These are phyloP conservation scores for Tetrahymena borealis DNA, from an alignment of 73 alveolate species.

Conservation along the genomic window DNA sequence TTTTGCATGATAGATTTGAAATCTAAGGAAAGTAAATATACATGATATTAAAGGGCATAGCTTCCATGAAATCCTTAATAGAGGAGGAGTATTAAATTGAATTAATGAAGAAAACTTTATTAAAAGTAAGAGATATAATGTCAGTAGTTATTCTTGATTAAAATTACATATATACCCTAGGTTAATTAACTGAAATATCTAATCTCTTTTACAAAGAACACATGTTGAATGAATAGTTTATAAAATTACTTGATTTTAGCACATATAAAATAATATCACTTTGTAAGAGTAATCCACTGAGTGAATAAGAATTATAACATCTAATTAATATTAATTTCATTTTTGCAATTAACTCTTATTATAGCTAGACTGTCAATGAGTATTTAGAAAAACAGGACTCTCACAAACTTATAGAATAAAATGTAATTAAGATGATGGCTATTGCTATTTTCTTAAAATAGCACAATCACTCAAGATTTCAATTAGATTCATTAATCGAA, in stretches of 20 bases:
- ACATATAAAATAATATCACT: background rate
- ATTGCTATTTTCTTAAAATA: background rate
- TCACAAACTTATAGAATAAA: background rate
- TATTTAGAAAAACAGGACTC: background rate
- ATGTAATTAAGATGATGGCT: background rate
- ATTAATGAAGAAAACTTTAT: background rate
- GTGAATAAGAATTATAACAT: background rate
- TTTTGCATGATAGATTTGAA: background rate
- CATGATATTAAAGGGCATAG: background rate
- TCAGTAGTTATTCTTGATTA: background rate
- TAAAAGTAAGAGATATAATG: background rate
- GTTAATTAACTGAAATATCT: background rate
- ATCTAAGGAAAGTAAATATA: background rate
- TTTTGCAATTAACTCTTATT: background rate
- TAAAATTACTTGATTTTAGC: background rate
- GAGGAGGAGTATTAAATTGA: background rate
- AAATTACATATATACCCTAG: background rate
- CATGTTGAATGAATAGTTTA: background rate
- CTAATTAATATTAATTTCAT: background rate
- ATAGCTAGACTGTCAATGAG: background rate
- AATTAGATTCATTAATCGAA: background rate
- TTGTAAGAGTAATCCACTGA: background rate
- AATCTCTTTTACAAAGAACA: background rate
- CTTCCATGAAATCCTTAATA: background rate
- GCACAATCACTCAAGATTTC: background rate